phyloP scores from a whole-genome alignment of 2,329 filamentous ascomycete genomes.

The Microsporum ferrugineum region DNA sequence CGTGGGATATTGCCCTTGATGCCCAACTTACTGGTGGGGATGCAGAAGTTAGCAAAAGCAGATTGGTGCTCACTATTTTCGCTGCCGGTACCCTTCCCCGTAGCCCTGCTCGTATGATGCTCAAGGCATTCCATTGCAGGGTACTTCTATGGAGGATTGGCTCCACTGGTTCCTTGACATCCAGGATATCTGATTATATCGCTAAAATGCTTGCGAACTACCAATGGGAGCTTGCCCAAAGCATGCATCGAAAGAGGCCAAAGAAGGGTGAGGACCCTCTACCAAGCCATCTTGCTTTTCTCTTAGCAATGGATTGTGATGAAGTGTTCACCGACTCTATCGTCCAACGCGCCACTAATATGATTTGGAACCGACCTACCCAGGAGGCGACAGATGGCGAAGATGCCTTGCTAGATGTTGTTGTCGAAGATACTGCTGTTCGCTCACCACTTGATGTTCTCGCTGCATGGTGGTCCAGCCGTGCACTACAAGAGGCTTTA shows the following conservation, averaged over 20 bases:
- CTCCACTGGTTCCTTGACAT: constrained; percentile 53
- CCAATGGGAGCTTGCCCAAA: constrained; percentile 71
- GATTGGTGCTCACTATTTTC: constrained; percentile 73
- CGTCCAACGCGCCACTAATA: constrained; percentile 74
- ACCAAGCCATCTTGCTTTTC: constrained; percentile 61
- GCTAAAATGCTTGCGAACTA: constrained; percentile 62
- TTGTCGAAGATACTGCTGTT: constrained; percentile 75
- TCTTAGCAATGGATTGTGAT: constrained; percentile 71
- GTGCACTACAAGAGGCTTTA: constrained; percentile 59
- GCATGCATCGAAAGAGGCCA: constrained; percentile 40
- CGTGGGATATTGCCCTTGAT: constrained; percentile 87
- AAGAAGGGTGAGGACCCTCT: constrained; percentile 53
- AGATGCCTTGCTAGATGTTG: constrained; percentile 65
- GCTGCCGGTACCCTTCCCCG: constrained; percentile 78
- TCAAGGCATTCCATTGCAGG: constrained; percentile 85
- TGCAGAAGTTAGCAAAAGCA: constrained; percentile 75
- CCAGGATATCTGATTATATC: constrained; percentile 53
- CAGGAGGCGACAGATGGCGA: constrained; percentile 51
- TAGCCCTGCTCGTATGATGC: constrained; percentile 72
- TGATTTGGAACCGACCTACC: constrained; percentile 75
- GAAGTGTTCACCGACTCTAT: constrained; percentile 67
- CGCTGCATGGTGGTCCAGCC: constrained; percentile 79
- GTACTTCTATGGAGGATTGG: constrained; percentile 72
- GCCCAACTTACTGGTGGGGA: constrained; percentile 87
- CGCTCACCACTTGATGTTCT: constrained; percentile 80